Evolutionary conservation across 1,284 basidiomycete genomes (phyloP).

Genomic region (Sanguinoderma infundibulare): DNA sequence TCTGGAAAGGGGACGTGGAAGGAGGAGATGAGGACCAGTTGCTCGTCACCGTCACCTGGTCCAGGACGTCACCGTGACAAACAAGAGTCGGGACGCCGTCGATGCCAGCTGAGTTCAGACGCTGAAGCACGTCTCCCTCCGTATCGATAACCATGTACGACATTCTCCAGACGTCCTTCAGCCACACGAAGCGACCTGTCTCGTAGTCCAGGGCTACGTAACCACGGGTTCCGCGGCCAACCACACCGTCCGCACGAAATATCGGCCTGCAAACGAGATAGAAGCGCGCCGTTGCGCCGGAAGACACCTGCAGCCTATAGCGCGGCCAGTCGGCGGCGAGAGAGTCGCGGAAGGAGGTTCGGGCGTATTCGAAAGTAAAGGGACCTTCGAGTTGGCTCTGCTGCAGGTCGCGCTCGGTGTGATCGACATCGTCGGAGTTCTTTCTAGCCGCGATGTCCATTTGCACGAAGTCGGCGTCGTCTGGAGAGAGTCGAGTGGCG

Average conservation of each 20-base stretch:
- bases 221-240: not conserved
- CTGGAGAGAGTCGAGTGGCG: not conserved
- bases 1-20: not conserved
- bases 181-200: not conserved
- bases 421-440: not conserved
- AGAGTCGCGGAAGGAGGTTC: not conserved
- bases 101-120: not conserved
- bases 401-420: not conserved
- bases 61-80: conserved; percentile 3
- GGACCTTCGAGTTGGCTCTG: not conserved
- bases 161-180: conserved; percentile 9
- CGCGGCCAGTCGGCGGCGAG: not conserved
- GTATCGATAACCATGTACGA: not conserved
- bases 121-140: not conserved
- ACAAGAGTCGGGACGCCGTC: conserved; percentile 1
- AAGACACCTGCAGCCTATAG: not conserved
- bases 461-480: not conserved
- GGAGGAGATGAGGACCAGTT: not conserved
- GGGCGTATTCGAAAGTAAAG: not conserved
- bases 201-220: not conserved
- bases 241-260: not conserved
- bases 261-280: conserved; percentile 4
- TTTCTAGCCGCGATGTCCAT: not conserved
- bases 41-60: not conserved
- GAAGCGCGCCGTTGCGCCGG: not conserved